Percentiles rank a stretch among this genome's conserved stretches.
These are phyloP conservation scores for Dissophora ornata DNA, from an alignment of 192 early-diverging fungal genomes.

Conservation along the genomic window DNA sequence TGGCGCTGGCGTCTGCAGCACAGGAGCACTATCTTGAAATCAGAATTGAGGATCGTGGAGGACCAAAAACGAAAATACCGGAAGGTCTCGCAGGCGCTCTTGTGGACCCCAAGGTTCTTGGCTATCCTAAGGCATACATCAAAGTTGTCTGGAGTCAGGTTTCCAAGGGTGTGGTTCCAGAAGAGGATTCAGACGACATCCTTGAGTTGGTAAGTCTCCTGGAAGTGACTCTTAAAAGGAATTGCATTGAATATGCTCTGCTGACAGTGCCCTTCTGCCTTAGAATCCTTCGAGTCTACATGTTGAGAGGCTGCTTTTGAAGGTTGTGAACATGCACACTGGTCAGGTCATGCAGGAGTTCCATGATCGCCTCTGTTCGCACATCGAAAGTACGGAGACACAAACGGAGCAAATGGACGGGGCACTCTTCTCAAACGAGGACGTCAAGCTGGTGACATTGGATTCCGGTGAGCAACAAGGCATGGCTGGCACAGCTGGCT, in stretches of 20 bases:
- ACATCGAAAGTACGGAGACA: constrained; percentile 45
- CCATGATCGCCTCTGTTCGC: constrained; percentile 50
- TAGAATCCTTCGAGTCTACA: constrained; percentile 59
- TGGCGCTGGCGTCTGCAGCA: background rate
- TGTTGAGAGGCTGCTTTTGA: constrained; percentile 56
- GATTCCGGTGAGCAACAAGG: constrained; percentile 26
- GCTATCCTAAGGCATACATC: constrained; percentile 60
- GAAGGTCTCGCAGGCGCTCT: constrained; percentile 47
- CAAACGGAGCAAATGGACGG: constrained; percentile 41
- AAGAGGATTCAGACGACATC: constrained; percentile 5
- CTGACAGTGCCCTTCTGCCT: too few species aligned
- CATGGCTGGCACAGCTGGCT: background rate
- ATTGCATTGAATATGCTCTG: too few species aligned
- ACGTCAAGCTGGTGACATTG: constrained; percentile 22
- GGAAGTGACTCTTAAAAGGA: too few species aligned
- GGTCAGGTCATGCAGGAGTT: constrained; percentile 60
- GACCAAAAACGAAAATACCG: constrained; percentile 18
- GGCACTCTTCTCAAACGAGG: constrained; percentile 25
- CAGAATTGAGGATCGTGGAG: constrained; percentile 36
- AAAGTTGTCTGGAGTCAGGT: constrained; percentile 57
- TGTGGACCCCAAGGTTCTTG: constrained; percentile 55
- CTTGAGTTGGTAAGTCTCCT: constrained; percentile 36
- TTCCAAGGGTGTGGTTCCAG: constrained; percentile 25
- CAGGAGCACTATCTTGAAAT: constrained; percentile 51
- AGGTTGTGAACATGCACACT: constrained; percentile 56